Evolutionary conservation across 805 yeast genomes (phyloP).

Genomic region (Starmerella stigmatis): DNA sequence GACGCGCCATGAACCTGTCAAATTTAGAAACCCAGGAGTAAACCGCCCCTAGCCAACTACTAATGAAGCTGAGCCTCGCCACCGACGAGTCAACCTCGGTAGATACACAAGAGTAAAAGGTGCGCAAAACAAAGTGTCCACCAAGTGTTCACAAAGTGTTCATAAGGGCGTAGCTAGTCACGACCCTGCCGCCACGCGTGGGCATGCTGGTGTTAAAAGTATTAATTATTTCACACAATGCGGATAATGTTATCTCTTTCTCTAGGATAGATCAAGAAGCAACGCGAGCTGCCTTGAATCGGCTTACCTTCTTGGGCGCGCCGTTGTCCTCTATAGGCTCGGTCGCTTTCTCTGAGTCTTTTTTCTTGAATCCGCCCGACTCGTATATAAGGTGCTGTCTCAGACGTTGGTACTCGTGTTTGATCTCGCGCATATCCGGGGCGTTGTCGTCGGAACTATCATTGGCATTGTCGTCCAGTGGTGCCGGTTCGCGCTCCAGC

Average conservation of each 20-base stretch:
- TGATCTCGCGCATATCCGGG: slow-evolving; percentile 26
- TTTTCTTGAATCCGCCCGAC: slow-evolving; percentile 40
- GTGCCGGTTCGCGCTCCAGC: slow-evolving; percentile 10
- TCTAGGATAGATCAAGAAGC: slow-evolving; percentile 1
- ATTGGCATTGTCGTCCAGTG: slow-evolving; percentile 1
- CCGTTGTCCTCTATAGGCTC: slow-evolving; percentile 64
- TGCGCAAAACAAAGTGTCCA: too few relatives aligned
- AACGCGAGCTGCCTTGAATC: slow-evolving; percentile 51
- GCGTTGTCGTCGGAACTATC: slow-evolving; percentile 6
- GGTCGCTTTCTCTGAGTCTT: slow-evolving; percentile 43
- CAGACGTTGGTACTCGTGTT: slow-evolving; percentile 46
- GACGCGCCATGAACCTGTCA: slow-evolving; percentile 1
- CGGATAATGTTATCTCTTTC: too few relatives aligned
- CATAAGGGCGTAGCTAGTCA: too few relatives aligned
- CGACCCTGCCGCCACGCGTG: too few relatives aligned
- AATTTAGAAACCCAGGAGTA: not conserved
- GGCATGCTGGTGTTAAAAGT: not conserved
- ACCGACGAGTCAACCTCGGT: too few relatives aligned
- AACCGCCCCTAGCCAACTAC: too few relatives aligned
- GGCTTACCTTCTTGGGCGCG: slow-evolving; percentile 47
- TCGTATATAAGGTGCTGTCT: slow-evolving; percentile 42
- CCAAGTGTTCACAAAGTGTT: too few relatives aligned
- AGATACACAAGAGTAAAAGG: too few relatives aligned
- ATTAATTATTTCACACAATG: not conserved
- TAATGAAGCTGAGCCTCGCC: too few relatives aligned